Evolutionary conservation across 78 protist species (phyloP).

Genomic region (Emiliania huxleyi): DNA sequence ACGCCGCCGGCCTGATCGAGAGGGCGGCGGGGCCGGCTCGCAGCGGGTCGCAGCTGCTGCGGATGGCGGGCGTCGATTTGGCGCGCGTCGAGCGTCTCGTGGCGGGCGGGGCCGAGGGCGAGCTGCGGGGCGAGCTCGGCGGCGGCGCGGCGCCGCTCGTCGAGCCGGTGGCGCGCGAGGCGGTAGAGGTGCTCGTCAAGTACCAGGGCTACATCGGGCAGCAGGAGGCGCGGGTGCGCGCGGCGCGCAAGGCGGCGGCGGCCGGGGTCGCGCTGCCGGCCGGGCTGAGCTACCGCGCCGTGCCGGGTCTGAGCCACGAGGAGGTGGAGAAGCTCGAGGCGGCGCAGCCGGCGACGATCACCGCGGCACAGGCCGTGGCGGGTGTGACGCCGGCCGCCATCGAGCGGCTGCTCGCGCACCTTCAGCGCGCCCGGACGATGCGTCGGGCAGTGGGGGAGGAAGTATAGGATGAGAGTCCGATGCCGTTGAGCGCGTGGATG

Average conservation of each 20-base stretch:
- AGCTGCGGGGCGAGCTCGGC: not conserved
- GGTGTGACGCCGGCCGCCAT: constrained; percentile 20
- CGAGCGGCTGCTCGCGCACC: not conserved
- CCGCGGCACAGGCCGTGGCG: not conserved
- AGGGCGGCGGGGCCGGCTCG: not conserved
- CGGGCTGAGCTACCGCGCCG: not conserved
- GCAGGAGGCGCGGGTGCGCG: not conserved
- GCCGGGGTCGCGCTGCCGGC: not conserved
- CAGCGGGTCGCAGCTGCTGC: not conserved
- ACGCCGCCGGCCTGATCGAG: not conserved
- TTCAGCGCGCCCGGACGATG: constrained; percentile 4
- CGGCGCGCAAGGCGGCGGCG: too few species aligned
- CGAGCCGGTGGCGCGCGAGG: not conserved
- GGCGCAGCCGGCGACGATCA: not conserved
- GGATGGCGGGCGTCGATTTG: not conserved
- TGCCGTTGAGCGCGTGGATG: too few species aligned
- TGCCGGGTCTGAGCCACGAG: constrained; percentile 17
- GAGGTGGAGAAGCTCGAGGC: constrained; percentile 43
- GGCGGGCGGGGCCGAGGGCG: not conserved
- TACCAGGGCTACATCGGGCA: not conserved
- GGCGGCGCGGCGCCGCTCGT: not conserved
- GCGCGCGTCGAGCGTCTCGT: not conserved
- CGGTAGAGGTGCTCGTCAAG: not conserved
- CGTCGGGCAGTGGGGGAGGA: too few species aligned
- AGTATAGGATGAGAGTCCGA: too few species aligned